Conservation (phyloP, 179 eudicot genomes). For the Actinidia polygama region DNA sequence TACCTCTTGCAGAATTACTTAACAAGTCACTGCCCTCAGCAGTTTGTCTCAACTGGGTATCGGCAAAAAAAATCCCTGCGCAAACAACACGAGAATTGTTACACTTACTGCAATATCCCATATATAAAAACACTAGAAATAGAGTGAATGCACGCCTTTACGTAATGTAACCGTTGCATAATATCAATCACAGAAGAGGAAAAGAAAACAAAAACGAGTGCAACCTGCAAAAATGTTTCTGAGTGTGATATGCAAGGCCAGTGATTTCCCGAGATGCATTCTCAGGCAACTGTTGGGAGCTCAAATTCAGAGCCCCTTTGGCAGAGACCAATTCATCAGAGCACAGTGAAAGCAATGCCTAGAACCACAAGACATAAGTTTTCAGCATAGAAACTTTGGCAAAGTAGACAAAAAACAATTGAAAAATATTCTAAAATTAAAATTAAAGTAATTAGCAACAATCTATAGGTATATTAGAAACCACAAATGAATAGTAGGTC, state of each 20-base stretch:
- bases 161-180: background rate
- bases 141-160: background rate
- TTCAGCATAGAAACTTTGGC: background rate
- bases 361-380: slow-evolving; percentile 25
- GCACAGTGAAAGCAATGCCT: slow-evolving; percentile 94
- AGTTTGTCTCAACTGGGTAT: slow-evolving; percentile 77
- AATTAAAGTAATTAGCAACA: background rate
- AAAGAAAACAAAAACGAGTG: slow-evolving; percentile 14
- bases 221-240: slow-evolving; percentile 95
- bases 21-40: slow-evolving; percentile 66
- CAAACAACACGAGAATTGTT: too few relatives aligned
- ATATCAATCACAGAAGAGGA: background rate
- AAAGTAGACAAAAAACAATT: background rate
- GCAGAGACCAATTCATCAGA: slow-evolving; percentile 81
- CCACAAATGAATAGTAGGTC: background rate
- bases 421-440: background rate
- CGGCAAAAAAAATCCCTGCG: slow-evolving; percentile 82
- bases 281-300: slow-evolving; percentile 85
- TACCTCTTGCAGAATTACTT: slow-evolving; percentile 65
- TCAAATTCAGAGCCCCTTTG: slow-evolving; percentile 88
- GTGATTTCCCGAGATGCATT: slow-evolving; percentile 88
- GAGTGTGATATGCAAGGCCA: slow-evolving; percentile 95
- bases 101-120: slow-evolving; percentile 17
- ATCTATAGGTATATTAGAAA: background rate
- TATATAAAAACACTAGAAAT: background rate